phyloP scores from a whole-genome alignment of 2,329 filamentous ascomycete genomes.

The Zymoseptoria pseudotritici region DNA sequence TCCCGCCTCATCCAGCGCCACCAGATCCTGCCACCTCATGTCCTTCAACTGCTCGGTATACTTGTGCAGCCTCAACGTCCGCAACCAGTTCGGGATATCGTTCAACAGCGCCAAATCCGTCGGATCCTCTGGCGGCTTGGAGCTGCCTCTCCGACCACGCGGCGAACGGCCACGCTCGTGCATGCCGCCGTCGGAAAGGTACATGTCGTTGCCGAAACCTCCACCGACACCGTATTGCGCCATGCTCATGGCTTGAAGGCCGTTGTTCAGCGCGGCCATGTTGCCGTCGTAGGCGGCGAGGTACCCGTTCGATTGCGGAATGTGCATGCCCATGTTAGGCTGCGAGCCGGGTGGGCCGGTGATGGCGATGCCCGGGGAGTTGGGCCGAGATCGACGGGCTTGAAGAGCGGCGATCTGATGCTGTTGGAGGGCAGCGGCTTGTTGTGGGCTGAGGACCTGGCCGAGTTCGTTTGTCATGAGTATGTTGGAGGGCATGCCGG shows the following conservation, averaged over 20 bases:
- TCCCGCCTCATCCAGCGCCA: slow-evolving; percentile 87
- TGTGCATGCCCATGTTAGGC: slow-evolving; percentile 55
- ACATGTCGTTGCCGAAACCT: slow-evolving; percentile 71
- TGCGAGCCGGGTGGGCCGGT: slow-evolving; percentile 54
- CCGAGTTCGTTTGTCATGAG: slow-evolving; percentile 87
- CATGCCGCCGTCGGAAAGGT: slow-evolving; percentile 89
- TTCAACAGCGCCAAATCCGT: slow-evolving; percentile 84
- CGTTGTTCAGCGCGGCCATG: slow-evolving; percentile 51
- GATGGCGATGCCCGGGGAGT: slow-evolving; percentile 79
- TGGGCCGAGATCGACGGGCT: slow-evolving; percentile 75
- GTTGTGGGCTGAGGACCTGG: slow-evolving; percentile 64
- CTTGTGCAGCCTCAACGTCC: slow-evolving; percentile 91
- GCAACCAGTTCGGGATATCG: slow-evolving; percentile 93
- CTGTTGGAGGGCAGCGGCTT: slow-evolving; percentile 47
- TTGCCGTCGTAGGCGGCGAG: slow-evolving; percentile 74
- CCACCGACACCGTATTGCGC: slow-evolving; percentile 48
- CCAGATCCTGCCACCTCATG: slow-evolving; percentile 87
- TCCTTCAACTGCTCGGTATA: slow-evolving; percentile 98
- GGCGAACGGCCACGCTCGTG: slow-evolving; percentile 86
- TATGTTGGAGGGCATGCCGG: slow-evolving; percentile 64
- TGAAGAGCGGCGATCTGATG: slow-evolving; percentile 81
- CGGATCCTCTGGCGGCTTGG: slow-evolving; percentile 95
- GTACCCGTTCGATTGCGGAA: slow-evolving; percentile 91
- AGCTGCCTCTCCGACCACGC: slow-evolving; percentile 83
- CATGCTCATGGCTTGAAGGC: slow-evolving; percentile 63